Base-by-base conservation (phyloP, 805 yeast genomes). In the Priceomyces carsonii region DNA sequence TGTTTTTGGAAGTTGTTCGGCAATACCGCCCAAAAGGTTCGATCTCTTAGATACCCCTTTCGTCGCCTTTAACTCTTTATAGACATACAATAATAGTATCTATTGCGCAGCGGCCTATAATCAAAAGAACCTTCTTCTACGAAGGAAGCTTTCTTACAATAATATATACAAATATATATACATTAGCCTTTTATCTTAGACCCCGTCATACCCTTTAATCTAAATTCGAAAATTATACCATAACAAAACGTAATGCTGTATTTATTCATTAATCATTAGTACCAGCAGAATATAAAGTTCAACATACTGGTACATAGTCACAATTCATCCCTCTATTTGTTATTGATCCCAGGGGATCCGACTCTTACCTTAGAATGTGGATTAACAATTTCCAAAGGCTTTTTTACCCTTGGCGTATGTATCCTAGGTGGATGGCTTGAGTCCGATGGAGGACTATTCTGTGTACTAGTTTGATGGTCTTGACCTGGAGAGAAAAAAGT, bases 301-400 rank as follows among this genome's bases (percentile, higher is more conserved):
- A n/a, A 26, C n/a, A 14, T 13, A 24, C 17, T 10, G 15, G n/a
- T 14, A 6, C 29, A 15, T 9, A 20, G 8, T 10, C 23, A 8
- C n/a, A 26, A 26, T 17, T 26, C 14, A 32, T 15, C 36, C 29
- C 22, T 22, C 35, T 35, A 39, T 28, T 42, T 37, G 30, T 41
- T 43, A 27, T 43, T 44, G 26, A 41, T 33, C 13, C 71, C 69
- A 13, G 82, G 80, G 12, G 80, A 74, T 4, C 63, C 70, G 14
- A 79, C 71, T 48, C 79, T 69, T 62, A 76, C 51, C 33, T 79
- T 79, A 5, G 83, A 77, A 37, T 66, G 76, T 5, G 85, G 85
- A 52, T 79, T 77, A 36, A 79, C 75, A 36, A 79, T 79, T 45
- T 79, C 84, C 51, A 79, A 61, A 5, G 77, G 76, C 48, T 77